Conservation (phyloP, 345 rosid species). For the thale cress (Arabidopsis thaliana) region TAIR10.1 NC_003075.7:18334501-18335000, state of each 20-base stretch:
- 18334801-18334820: constrained; percentile 18
- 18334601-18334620: constrained; percentile 32
- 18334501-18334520: constrained; percentile 56
- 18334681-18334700: constrained; percentile 51
- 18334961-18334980: constrained; percentile 38
- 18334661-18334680: constrained; percentile 34
- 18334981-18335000: constrained; percentile 25
- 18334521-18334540: constrained; percentile 57
- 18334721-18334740: constrained; percentile 42
- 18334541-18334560: constrained; percentile 51
- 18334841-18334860: constrained; percentile 13
- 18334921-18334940: constrained; percentile 38
- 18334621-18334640: constrained; percentile 38
- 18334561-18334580: constrained; percentile 32
- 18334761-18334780: constrained; percentile 60
- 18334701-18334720: constrained; percentile 64
- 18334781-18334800: constrained; percentile 52
- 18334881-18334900: constrained; percentile 45
- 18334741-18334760: constrained; percentile 61
- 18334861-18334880: constrained; percentile 37
- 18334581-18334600: constrained; percentile 34
- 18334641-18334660: constrained; percentile 39
- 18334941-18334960: constrained; percentile 34
- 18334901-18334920: constrained; percentile 37
- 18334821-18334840: constrained; percentile 11